Evolutionary conservation across 2,329 filamentous ascomycete species (phyloP).

Genomic region (Leptoxyphium fumago): DNA sequence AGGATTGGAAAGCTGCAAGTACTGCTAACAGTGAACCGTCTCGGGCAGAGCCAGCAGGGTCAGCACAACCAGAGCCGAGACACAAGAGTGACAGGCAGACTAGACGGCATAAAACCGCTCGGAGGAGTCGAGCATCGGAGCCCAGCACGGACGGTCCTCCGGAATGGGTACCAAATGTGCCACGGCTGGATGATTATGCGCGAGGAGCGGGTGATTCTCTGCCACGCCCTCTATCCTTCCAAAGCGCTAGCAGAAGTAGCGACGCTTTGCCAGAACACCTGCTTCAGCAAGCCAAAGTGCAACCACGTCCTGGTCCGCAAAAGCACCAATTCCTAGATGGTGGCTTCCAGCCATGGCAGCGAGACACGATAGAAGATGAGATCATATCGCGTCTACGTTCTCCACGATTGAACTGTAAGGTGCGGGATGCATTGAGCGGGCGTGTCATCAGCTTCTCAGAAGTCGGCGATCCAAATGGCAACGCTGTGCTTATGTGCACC

Average conservation of each 20-base stretch:
- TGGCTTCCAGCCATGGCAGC: conserved; percentile 31
- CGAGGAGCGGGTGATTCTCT: not conserved
- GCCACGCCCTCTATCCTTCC: not conserved
- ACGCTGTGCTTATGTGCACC: conserved; percentile 83
- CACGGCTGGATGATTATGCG: not conserved
- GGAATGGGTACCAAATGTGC: not conserved
- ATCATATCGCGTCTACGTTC: conserved; percentile 72
- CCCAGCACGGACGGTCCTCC: not conserved
- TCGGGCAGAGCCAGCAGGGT: not conserved
- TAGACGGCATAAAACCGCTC: not conserved
- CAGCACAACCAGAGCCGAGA: not conserved
- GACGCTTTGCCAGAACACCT: not conserved
- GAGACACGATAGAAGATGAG: conserved; percentile 73
- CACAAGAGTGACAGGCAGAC: too few relatives aligned
- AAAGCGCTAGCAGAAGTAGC: not conserved
- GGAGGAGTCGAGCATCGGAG: not conserved
- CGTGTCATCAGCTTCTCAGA: conserved; percentile 86
- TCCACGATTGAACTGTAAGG: conserved; percentile 70
- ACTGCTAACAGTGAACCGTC: not conserved
- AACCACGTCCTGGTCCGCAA: conserved; percentile 23
- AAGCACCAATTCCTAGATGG: conserved; percentile 10
- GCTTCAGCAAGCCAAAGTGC: conserved; percentile 4
- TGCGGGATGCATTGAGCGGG: conserved; percentile 69
- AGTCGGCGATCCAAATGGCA: conserved; percentile 76
- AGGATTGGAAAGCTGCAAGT: not conserved